Conservation (phyloP, 495 filamentous ascomycete species). For the Friedmanniomyces simplex region DNA sequence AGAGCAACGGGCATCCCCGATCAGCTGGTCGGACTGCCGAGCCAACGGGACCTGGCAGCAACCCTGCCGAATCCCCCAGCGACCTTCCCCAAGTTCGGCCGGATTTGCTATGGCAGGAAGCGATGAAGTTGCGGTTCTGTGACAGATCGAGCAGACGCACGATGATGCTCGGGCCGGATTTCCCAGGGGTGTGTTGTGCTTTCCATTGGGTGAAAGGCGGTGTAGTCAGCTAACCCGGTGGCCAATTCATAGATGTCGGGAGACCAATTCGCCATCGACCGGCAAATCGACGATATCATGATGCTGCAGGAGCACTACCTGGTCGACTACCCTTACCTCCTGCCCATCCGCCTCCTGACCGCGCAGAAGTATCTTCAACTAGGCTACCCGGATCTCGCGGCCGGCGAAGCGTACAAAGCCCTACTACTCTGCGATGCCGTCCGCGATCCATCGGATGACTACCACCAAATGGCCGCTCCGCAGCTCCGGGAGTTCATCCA, state of each 20-base stretch:
- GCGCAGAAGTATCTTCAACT: constrained; percentile 60
- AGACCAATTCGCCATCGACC: not conserved
- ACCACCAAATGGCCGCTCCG: constrained; percentile 42
- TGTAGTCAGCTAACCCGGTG: not conserved
- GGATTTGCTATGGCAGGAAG: not conserved
- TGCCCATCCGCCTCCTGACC: constrained; percentile 64
- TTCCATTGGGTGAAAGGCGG: not conserved
- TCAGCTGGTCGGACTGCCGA: no score
- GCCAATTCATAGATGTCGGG: not conserved
- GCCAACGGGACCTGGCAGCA: no score
- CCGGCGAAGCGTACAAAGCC: constrained; percentile 82
- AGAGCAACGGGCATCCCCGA: no score
- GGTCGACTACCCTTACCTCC: constrained; percentile 55
- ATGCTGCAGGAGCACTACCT: not conserved
- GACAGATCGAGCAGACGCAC: not conserved
- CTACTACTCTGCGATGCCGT: constrained; percentile 77
- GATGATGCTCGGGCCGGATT: not conserved
- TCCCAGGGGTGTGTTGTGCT: not conserved
- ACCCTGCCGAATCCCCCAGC: not conserved
- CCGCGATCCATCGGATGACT: constrained; percentile 53
- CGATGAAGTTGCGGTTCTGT: not conserved
- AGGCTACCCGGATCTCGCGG: constrained; percentile 80
- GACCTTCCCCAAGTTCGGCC: not conserved
- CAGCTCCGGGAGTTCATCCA: constrained; percentile 1
- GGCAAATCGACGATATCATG: not conserved